phyloP scores from a whole-genome alignment of 148 eudicot species.

The Silene conica region DNA sequence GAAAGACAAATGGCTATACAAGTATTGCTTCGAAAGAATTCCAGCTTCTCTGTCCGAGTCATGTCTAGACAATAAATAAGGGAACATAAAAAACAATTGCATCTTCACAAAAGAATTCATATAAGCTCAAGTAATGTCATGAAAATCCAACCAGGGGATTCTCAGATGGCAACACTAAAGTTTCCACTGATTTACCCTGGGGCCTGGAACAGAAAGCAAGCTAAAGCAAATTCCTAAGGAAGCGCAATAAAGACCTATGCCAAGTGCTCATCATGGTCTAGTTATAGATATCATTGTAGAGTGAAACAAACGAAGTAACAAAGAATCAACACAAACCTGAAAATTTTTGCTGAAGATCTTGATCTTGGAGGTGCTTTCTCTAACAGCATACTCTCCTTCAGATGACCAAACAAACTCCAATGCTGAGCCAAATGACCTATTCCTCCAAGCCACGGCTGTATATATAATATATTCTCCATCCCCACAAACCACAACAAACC shows the following conservation, averaged over 20 bases:
- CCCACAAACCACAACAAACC: constrained; percentile 97
- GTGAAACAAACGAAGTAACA: neutral
- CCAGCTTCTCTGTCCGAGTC: neutral
- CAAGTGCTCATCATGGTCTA: neutral
- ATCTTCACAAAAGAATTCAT: neutral
- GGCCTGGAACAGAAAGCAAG: neutral
- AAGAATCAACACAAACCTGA: constrained; percentile 47
- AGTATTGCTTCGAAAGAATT: neutral
- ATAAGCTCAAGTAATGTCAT: neutral
- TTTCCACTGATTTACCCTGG: too few species aligned
- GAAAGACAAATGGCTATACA: neutral
- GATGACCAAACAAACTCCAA: constrained; percentile 94
- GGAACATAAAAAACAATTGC: neutral
- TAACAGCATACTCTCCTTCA: constrained; percentile 91
- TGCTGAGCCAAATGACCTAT: constrained; percentile 89
- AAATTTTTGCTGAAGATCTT: constrained; percentile 83
- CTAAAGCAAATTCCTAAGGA: neutral
- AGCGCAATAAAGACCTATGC: neutral
- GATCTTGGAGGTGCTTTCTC: constrained; percentile 97
- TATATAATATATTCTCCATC: constrained; percentile 91
- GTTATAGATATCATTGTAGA: neutral
- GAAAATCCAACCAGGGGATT: too few species aligned
- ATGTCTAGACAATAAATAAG: neutral
- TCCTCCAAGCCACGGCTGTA: constrained; percentile 95
- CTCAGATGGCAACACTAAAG: too few species aligned